Conservation (phyloP, 78 protist genomes). For the Emiliania huxleyi region DNA sequence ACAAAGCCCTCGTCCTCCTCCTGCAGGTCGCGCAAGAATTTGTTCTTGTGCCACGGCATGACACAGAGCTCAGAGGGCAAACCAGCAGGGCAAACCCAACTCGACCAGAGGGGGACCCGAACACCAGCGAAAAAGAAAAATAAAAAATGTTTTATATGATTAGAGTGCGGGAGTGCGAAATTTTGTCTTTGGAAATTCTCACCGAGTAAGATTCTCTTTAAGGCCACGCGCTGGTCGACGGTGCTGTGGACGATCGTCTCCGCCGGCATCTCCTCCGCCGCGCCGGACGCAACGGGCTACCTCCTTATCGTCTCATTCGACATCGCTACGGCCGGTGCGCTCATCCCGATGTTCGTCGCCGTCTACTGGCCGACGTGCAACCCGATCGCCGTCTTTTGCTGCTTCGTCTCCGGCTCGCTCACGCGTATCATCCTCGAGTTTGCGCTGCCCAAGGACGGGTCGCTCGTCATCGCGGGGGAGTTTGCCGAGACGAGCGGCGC, state of each 20-base stretch:
- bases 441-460: not conserved
- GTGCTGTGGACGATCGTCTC: not conserved
- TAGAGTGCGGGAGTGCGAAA: too few species aligned
- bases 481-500: not conserved
- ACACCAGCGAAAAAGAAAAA: too few species aligned
- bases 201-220: not conserved
- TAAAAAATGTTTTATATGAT: too few species aligned
- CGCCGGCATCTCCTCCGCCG: not conserved
- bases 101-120: too few species aligned
- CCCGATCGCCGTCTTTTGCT: not conserved
- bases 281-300: not conserved
- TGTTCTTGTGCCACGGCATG: too few species aligned
- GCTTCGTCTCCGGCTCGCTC: not conserved
- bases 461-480: not conserved
- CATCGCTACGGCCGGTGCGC: not conserved
- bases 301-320: constrained; percentile 26
- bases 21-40: too few species aligned
- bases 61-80: too few species aligned
- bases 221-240: not conserved
- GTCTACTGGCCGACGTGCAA: not conserved
- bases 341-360: constrained; percentile 10
- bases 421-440: constrained; percentile 14
- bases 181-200: too few species aligned
- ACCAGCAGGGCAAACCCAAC: too few species aligned
- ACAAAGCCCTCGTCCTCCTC: too few species aligned